Evolutionary conservation across 176 grass and related monocot genomes (phyloP).

Genomic region (Eremochloa ophiuroides): DNA sequence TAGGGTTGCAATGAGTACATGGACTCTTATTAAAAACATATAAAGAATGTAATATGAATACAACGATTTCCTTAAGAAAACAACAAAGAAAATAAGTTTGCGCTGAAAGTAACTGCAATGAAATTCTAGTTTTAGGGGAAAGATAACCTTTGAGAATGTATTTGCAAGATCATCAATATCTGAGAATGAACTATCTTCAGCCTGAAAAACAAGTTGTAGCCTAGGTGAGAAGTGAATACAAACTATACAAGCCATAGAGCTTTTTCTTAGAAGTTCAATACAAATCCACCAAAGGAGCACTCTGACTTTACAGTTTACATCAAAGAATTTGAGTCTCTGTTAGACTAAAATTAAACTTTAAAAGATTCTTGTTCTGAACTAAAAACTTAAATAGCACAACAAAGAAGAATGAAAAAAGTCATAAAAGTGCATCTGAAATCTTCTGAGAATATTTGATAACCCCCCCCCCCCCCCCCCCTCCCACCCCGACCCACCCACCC

Average conservation of each 20-base stretch:
- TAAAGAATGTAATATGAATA: background rate
- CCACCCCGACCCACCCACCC: no score
- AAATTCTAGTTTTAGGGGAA: background rate
- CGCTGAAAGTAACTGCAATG: background rate
- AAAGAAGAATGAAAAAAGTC: background rate
- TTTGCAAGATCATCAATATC: conserved; percentile 39
- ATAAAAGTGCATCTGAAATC: background rate
- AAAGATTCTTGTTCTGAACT: background rate
- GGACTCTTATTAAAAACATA: background rate
- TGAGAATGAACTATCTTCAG: conserved; percentile 25
- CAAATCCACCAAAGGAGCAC: background rate
- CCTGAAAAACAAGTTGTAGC: conserved; percentile 21
- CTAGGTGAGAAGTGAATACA: background rate
- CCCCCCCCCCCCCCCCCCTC: background rate
- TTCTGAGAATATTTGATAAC: background rate
- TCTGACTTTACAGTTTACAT: background rate
- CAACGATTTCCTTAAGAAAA: background rate
- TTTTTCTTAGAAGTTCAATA: background rate
- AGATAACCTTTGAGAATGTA: conserved; percentile 37
- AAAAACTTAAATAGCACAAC: background rate
- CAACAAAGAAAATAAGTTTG: background rate
- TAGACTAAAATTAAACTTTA: background rate
- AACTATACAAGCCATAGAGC: background rate
- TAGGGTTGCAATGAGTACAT: background rate
- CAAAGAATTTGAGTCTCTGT: background rate